Evolutionary conservation across 2,329 filamentous ascomycete genomes (phyloP), one percentile per base, ranked within the genome.

Genomic region (Colletotrichum navitas): DNA sequence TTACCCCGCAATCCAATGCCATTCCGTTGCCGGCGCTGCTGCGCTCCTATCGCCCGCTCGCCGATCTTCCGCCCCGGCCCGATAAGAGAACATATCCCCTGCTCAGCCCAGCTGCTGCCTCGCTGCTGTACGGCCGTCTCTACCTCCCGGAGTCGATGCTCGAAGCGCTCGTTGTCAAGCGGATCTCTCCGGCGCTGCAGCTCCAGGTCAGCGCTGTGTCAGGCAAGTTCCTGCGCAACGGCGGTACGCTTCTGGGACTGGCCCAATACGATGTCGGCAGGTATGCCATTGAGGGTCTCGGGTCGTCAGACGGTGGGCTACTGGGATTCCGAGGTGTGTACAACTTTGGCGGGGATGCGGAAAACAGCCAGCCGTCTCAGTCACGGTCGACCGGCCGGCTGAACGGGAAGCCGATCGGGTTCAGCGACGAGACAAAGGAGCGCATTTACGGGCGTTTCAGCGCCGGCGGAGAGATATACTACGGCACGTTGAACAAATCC

Each of bases 401-500:
- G 74, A 77, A 29, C 74, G 18, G 76, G 70, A 63, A 73, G 24
- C 52, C 34, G 39, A 18, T 66, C 18, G 74, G 76, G 47, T 77
- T 78, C 39, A 74, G 76, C 0, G 85, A 89, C 11, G 70, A 73
- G 10, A 51, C 56, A 5, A 84, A 81, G 71, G 90, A 92, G 78
- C 89, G 87, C 75, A 89, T 91, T 70, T 92, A 90, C 83, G 95
- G 93, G 11, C 91, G 95, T 26, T 94, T 98, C 79, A 97, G 94
- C 77, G 93, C 94, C 3, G 96, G 96, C 45, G 95, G 91, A 66
- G 96, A 99, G 81, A 86, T 97, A 45, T 99, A 98, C 84, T 99
- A 99, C 84, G 96, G 95, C 29, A 92, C 95, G 0, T 84, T 98
- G 71, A 98, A 98, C 80, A 98, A 98, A 79, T 94, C 94, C 29